These are phyloP conservation scores for Lojkania enalia DNA, from an alignment of 2,329 filamentous ascomycete genomes.

Conservation along the genomic window DNA sequence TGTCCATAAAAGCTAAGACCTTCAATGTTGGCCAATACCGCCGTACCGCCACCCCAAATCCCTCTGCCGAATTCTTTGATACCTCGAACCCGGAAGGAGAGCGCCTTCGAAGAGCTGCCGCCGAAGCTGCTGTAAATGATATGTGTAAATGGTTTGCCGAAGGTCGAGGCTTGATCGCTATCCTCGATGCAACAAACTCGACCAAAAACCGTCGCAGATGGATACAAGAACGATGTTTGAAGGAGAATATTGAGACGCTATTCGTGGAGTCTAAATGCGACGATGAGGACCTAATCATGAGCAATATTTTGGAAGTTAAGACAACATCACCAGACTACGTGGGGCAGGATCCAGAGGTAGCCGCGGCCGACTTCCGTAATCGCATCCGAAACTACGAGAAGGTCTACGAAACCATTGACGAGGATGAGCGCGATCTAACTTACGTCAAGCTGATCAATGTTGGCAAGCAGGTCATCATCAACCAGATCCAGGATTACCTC, in stretches of 20 bases:
- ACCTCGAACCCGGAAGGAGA: slow-evolving; percentile 88
- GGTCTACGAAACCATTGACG: slow-evolving; percentile 91
- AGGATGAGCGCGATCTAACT: slow-evolving; percentile 83
- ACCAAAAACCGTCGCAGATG: slow-evolving; percentile 87
- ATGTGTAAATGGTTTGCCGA: slow-evolving; percentile 91
- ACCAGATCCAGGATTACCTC: slow-evolving; percentile 93
- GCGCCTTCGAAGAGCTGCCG: slow-evolving; percentile 81
- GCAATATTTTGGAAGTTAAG: slow-evolving; percentile 97
- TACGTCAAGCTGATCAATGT: slow-evolving; percentile 98
- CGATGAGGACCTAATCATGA: slow-evolving; percentile 94
- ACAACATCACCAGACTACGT: slow-evolving; percentile 93
- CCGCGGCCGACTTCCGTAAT: slow-evolving; percentile 88
- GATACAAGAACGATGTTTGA: slow-evolving; percentile 79
- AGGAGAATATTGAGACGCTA: slow-evolving; percentile 81
- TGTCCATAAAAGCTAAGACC: slow-evolving; percentile 88
- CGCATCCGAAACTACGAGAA: slow-evolving; percentile 97
- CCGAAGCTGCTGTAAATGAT: slow-evolving; percentile 87
- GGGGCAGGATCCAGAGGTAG: slow-evolving; percentile 89
- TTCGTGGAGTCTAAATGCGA: slow-evolving; percentile 98
- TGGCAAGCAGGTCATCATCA: slow-evolving; percentile 95
- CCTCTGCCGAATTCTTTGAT: slow-evolving; percentile 94
- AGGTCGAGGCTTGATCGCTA: slow-evolving; percentile 79
- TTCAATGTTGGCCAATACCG: slow-evolving; percentile 99
- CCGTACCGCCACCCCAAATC: slow-evolving; percentile 84
- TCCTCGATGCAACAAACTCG: slow-evolving; percentile 95